Conservation (phyloP, 495 filamentous ascomycete species). For the Neurospora tetraspora region DNA sequence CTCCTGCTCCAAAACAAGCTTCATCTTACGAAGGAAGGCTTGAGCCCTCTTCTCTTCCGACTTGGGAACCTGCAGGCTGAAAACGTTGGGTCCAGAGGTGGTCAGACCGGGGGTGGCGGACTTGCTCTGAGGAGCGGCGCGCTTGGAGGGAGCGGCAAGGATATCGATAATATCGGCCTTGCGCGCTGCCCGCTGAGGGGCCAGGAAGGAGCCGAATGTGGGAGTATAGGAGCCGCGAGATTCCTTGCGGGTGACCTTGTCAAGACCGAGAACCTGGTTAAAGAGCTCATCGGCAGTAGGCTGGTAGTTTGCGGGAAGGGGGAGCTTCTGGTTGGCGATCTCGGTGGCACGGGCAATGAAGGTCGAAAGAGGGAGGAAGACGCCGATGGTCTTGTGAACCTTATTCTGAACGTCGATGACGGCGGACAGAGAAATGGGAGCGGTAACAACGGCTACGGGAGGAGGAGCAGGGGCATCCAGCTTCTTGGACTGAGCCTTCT, state of each 20-base stretch:
- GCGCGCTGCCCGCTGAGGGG: constrained; percentile 51
- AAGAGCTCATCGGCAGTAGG: constrained; percentile 77
- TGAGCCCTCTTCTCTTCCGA: constrained; percentile 71
- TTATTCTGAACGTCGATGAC: constrained; percentile 73
- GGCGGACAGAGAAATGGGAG: constrained; percentile 66
- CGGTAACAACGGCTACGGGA: constrained; percentile 45
- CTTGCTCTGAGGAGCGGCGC: constrained; percentile 18
- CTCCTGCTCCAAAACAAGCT: constrained; percentile 70
- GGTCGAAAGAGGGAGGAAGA: constrained; percentile 73
- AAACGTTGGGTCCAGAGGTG: constrained; percentile 54
- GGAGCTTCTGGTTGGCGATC: constrained; percentile 77
- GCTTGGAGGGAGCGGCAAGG: constrained; percentile 42
- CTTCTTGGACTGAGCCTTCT: constrained; percentile 25
- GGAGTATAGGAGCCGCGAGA: constrained; percentile 55
- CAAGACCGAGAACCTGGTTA: constrained; percentile 71
- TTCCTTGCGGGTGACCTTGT: constrained; percentile 33
- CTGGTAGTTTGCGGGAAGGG: constrained; percentile 47
- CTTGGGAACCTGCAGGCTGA: constrained; percentile 65
- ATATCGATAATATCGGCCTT: constrained; percentile 69
- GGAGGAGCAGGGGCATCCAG: constrained; percentile 24
- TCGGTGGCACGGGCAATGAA: constrained; percentile 78
- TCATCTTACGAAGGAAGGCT: constrained; percentile 74
- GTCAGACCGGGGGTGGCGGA: constrained; percentile 24
- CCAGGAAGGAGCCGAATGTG: neutral
- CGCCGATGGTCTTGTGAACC: constrained; percentile 61